Base-by-base conservation (phyloP, 2,329 filamentous ascomycete species). In the Claviceps spartinae region DNA sequence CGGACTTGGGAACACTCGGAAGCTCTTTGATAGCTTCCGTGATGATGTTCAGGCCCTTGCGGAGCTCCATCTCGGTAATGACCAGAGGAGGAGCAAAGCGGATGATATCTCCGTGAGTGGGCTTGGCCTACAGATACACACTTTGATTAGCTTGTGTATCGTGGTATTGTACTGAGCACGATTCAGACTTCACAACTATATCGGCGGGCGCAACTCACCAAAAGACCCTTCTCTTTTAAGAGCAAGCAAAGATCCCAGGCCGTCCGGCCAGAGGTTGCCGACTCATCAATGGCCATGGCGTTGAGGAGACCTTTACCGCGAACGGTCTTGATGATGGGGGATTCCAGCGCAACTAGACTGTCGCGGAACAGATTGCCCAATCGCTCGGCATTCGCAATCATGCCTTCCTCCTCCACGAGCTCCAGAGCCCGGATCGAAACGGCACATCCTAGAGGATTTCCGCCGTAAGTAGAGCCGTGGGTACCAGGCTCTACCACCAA, bases 61-160 rank as follows among this genome's bases (percentile, higher is more conserved):
- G 77, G 58, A 98, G 84, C 71, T 98, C 82, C 54, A 84, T 79
- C 63, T 97, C 89, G 26, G 84, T 89, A 63, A 98, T 97, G 58
- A 98, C 89, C 51, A 98, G 75, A 20, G 93, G 93, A 47, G 93
- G 93, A n/a, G 93, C 93, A 56, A 98, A 85, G 53, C 93, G 86
- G 66, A 98, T 98, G 67, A 98, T 97, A 70, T 97, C 96, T 64
- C 95, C 85, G 69, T 98, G 93, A 6, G 93, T 98, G 34, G 93
- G 93, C 79, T 98, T 98, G 62, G 93, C 93, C 88, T 95, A 66
- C 40, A 38, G 9, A 4, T 24, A 8, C 26, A 20, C 14, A 4
- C 18, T 14, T 9, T 20, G 8, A 37, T 43, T 22, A 54, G 48
- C 49, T 37, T 5, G 1, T 40, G 3, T 2, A 40, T 2, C 6